Evolutionary conservation across 306 rosid genomes (phyloP), one percentile per base, ranked within the genome.

Genomic region (Hippophae gyantsensis): DNA sequence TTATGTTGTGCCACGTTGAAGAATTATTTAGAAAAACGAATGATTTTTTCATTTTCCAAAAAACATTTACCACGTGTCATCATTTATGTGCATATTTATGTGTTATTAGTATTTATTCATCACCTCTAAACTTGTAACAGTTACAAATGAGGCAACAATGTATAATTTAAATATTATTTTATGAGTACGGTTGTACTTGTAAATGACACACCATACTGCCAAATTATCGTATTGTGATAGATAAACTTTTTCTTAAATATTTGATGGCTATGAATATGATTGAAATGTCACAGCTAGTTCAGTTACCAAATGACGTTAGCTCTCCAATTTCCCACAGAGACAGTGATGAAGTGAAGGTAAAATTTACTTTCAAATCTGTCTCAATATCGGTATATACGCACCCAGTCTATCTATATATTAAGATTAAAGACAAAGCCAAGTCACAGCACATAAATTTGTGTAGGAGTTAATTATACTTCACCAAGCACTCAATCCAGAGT

Each of bases 401-500:
- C 42, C 41, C 41, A 10, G 51, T 3, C 5, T 47, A 48, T 49
- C 43, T 42, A 43, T 46, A 3, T 12, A 7, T 46, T 2, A 9
- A 46, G 11, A 46, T 46, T 7, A 3, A 47, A 47, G 5, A 47
- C 10, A 10, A 7, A 9, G 13, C 5, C 50, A 13, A 12, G 7
- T 8, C 53, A 49, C 23, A 13, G 9, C 53, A 49, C 14, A 49
- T 12, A 49, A 49, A 6, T 54, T 6, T 6, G 54, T 53, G 59
- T 85, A 90, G 95, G 95, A 84, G 63, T 67, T 90, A 56, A 71
- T 82, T 69, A 61, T 85, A 73, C 87, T 90, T 49, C 96, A 87
- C 44, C 97, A 85, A 70, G 83, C 94, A 69, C 80, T 90, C 74
- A 82, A 77, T 71, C 82, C 96, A 62, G 98, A 85, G 44, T 78